These are phyloP conservation scores for Phialophora tarda DNA, from an alignment of 2,329 filamentous ascomycete genomes.

Conservation along the genomic window DNA sequence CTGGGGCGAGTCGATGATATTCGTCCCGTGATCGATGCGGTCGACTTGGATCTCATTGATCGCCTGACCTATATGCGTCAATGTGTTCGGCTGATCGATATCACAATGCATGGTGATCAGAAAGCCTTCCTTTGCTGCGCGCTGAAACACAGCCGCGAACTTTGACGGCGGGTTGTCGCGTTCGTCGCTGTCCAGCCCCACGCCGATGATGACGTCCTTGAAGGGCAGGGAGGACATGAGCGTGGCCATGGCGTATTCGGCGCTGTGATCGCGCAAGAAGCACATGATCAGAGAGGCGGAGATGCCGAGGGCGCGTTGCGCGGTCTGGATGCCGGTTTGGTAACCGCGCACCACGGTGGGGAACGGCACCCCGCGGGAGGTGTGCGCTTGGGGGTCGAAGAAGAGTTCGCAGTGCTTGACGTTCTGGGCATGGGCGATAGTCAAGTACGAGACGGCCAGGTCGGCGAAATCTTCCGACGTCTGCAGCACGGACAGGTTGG, in stretches of 20 bases:
- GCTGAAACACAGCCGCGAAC: constrained; percentile 37
- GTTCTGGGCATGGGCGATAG: constrained; percentile 66
- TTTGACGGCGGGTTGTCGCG: constrained; percentile 38
- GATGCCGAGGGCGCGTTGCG: constrained; percentile 67
- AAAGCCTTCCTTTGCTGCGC: constrained; percentile 47
- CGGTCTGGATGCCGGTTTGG: constrained; percentile 63
- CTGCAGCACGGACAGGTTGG: constrained; percentile 72
- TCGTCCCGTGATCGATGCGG: constrained; percentile 40
- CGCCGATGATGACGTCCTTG: constrained; percentile 38
- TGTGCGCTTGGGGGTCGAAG: constrained; percentile 80
- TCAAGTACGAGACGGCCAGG: constrained; percentile 74
- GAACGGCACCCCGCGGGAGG: constrained; percentile 66
- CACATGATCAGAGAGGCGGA: constrained; percentile 72
- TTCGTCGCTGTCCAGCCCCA: constrained; percentile 40
- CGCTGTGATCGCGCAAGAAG: constrained; percentile 60
- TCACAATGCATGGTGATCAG: constrained; percentile 59
- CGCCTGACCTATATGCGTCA: constrained; percentile 51
- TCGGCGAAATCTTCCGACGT: constrained; percentile 71
- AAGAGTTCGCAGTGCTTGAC: constrained; percentile 78
- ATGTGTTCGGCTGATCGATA: constrained; percentile 57
- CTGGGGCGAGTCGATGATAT: constrained; percentile 33
- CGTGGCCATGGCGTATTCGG: constrained; percentile 39
- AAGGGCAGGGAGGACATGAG: constrained; percentile 38
- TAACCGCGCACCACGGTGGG: constrained; percentile 69
- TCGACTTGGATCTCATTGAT: constrained; percentile 38